Evolutionary conservation across 352 stramenopile genomes (phyloP), one percentile per base, ranked within the genome.

Genomic region (Pythium vanterpoolii): DNA sequence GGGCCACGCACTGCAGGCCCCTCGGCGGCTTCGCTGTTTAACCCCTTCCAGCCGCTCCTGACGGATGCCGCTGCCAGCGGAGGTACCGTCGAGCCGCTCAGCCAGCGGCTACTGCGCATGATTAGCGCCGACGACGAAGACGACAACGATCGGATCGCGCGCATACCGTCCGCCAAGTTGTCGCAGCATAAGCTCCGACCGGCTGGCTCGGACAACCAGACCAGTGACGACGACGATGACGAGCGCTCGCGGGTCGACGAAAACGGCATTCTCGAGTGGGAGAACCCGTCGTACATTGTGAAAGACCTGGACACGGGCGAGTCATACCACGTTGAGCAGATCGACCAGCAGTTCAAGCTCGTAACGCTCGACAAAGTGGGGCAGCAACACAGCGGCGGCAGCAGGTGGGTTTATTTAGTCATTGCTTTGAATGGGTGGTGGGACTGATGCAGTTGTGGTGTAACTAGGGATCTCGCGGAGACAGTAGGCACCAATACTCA

Each of bases 241-340:
- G 23, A 38, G 3, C 10, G 46, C 28, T 31, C 36, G 43, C 26
- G 47, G n/a, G 33, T 59, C n/a, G 44, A 54, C 42, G 61, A 68
- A 38, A 60, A 59, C 34, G 53, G 54, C 40, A 68, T 76, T 14
- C 59, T 77, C 6, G 74, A 82, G 55, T 90, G 80, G 80, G 80
- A 90, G 63, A 90, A 90, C 50, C 80, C 80, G 55, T 87, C 76
- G 23, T 93, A 93, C 55, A 51, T 93, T 33, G 83, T 93, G 7
- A 90, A 90, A 56, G 78, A 93, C 58, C 71, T 93, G 39, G 83
- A 93, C 62, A 90, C 78, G 38, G 83, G 83, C 34, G 76, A 89
- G 66, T 86, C 73, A 19, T 93, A 90, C 55, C 68, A 79, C 24
- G 80, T 93, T 5, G 83, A 93, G 46, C 79, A 93, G 65, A 93